phyloP scores from a whole-genome alignment of 2,329 filamentous ascomycete species.

The Penicillium sp. region DNA sequence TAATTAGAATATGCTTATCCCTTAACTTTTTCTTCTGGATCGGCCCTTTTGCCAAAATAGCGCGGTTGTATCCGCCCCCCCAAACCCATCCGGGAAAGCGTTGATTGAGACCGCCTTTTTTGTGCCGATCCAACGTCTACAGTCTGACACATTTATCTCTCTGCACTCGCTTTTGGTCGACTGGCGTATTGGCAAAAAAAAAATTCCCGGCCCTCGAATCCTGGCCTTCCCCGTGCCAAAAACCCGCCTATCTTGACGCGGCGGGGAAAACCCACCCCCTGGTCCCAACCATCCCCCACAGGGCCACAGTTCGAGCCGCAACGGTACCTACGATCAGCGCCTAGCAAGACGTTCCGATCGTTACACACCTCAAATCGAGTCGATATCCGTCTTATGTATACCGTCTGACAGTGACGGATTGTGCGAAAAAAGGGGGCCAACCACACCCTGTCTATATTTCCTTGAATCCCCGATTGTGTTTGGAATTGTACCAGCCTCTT shows the following conservation, averaged over 20 bases:
- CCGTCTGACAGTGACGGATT: not conserved
- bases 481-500: not conserved
- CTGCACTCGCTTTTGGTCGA: not conserved
- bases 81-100: constrained; percentile 13
- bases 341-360: constrained; percentile 1
- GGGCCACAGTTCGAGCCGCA: constrained; percentile 11
- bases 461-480: not conserved
- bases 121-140: constrained; percentile 22
- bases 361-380: constrained; percentile 4
- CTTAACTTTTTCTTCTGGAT: not conserved
- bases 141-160: constrained; percentile 12
- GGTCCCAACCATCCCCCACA: constrained; percentile 1
- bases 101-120: constrained; percentile 24
- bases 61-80: constrained; percentile 6
- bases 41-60: not conserved
- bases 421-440: not conserved
- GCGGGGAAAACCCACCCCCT: constrained; percentile 9
- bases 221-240: not conserved
- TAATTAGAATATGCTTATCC: not conserved
- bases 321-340: constrained; percentile 8
- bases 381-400: constrained; percentile 3
- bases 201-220: not conserved
- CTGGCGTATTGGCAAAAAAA: not conserved
- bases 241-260: constrained; percentile 4
- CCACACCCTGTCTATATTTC: not conserved